phyloP scores from a whole-genome alignment of 2,329 filamentous ascomycete species.

The Diaporthe caulivora region DNA sequence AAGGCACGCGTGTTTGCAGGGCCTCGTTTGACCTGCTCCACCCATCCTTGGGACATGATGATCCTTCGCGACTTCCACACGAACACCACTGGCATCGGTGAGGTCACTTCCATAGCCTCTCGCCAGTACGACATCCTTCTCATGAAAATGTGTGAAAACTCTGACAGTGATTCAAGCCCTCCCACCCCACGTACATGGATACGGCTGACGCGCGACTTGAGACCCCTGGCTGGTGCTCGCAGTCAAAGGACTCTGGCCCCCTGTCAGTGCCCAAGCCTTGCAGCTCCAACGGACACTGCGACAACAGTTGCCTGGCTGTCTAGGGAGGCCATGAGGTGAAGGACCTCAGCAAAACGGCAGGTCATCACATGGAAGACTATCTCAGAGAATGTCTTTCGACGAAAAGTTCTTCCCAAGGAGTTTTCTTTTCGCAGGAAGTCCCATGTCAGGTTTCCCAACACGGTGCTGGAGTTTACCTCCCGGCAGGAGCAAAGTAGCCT shows the following conservation, averaged over 20 bases:
- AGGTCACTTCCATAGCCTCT: not conserved
- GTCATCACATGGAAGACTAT: no score
- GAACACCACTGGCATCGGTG: not conserved
- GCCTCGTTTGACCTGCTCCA: not conserved
- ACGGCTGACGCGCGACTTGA: not conserved
- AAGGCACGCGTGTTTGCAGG: conserved; percentile 23
- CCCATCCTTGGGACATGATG: conserved; percentile 30
- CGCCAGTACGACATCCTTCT: conserved; percentile 26
- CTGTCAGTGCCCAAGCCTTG: not conserved
- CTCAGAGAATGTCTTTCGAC: no score
- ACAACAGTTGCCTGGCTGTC: not conserved
- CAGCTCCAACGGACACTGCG: not conserved
- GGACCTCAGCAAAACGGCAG: not conserved
- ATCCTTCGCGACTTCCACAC: conserved; percentile 29
- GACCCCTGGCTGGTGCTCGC: conserved; percentile 31
- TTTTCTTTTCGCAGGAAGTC: no score
- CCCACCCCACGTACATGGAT: no score
- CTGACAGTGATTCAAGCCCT: not conserved
- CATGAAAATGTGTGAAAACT: conserved; percentile 33
- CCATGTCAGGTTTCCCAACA: no score
- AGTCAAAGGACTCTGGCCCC: conserved; percentile 20
- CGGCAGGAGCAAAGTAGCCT: not conserved
- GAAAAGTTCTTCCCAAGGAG: no score
- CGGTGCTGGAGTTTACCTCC: not conserved
- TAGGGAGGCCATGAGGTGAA: not conserved